Percentiles rank a stretch among this genome's conserved stretches.
These are phyloP conservation scores for Trifolium fragiferum DNA, from an alignment of 306 rosid genomes.

Conservation along the genomic window DNA sequence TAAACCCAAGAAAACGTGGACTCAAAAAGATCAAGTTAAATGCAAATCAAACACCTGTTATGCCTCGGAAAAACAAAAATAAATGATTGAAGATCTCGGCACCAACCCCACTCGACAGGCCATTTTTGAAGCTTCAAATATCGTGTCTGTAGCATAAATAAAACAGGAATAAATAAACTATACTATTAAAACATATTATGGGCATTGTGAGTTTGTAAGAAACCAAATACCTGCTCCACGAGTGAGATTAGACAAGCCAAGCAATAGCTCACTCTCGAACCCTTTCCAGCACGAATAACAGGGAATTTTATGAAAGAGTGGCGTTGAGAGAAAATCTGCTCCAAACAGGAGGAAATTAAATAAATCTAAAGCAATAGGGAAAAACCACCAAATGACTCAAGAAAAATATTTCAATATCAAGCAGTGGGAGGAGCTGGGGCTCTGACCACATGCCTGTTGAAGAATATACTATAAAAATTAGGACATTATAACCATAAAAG, in stretches of 20 bases:
- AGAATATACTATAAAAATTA: slow-evolving; percentile 11
- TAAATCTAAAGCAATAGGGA: slow-evolving; percentile 35
- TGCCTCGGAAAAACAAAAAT: slow-evolving; percentile 85
- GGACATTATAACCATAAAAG: slow-evolving; percentile 17
- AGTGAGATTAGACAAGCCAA: slow-evolving; percentile 82
- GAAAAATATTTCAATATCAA: slow-evolving; percentile 20
- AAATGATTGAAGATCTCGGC: slow-evolving; percentile 91
- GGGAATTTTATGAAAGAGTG: slow-evolving; percentile 62
- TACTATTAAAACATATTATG: slow-evolving; percentile 12
- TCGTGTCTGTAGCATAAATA: slow-evolving; percentile 58
- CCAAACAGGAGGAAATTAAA: slow-evolving; percentile 38
- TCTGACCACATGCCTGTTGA: too few species aligned
- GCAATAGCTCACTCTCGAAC: slow-evolving; percentile 75
- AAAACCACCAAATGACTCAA: slow-evolving; percentile 13
- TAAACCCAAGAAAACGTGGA: slow-evolving; percentile 30
- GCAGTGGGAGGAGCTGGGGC: too few species aligned
- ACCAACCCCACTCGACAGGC: slow-evolving; percentile 99
- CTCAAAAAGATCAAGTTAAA: slow-evolving; percentile 32
- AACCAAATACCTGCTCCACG: slow-evolving; percentile 81
- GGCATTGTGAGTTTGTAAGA: slow-evolving; percentile 29
- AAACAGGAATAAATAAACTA: slow-evolving; percentile 9
- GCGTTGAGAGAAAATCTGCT: slow-evolving; percentile 68
- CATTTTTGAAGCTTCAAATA: slow-evolving; percentile 74
- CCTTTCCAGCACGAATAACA: slow-evolving; percentile 53
- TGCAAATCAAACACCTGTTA: slow-evolving; percentile 69